phyloP scores from a whole-genome alignment of 225 moss, liverwort and hornwort genomes.

The Straminergon stramineum region DNA sequence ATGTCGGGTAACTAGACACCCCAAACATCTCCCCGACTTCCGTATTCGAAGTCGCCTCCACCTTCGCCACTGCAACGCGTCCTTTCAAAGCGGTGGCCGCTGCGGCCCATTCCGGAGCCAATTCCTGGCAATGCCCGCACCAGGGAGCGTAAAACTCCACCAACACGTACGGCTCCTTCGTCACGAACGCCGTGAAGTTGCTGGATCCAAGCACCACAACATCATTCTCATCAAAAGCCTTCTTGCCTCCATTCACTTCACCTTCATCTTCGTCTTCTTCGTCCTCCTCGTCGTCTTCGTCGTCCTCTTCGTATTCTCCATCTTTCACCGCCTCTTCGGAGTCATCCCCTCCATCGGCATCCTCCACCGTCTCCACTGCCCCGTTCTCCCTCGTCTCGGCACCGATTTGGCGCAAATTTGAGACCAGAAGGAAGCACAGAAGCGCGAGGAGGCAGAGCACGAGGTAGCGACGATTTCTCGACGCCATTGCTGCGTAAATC shows the following conservation, averaged over 20 bases:
- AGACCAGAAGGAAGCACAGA: background rate
- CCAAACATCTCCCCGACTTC: slow-evolving; percentile 27
- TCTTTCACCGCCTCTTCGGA: background rate
- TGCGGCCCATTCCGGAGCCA: slow-evolving; percentile 74
- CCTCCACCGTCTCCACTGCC: background rate
- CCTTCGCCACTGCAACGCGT: slow-evolving; percentile 58
- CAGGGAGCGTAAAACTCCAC: slow-evolving; percentile 92
- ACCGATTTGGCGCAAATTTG: slow-evolving; percentile 16
- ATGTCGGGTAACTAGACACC: slow-evolving; percentile 62
- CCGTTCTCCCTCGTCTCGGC: slow-evolving; percentile 13
- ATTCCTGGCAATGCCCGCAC: slow-evolving; percentile 76
- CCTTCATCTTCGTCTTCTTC: background rate
- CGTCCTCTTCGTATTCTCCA: background rate
- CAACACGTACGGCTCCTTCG: slow-evolving; percentile 43
- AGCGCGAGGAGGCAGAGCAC: slow-evolving; percentile 1
- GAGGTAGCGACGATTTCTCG: background rate
- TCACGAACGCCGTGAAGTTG: slow-evolving; percentile 78
- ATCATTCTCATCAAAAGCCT: slow-evolving; percentile 40
- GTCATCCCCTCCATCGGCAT: background rate
- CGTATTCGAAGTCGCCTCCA: slow-evolving; percentile 56
- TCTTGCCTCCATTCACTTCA: background rate
- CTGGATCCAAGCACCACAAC: slow-evolving; percentile 61
- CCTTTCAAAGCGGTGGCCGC: slow-evolving; percentile 71
- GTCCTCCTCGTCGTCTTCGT: background rate
- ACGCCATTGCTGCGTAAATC: slow-evolving; percentile 19